Conservation (phyloP, 2,329 filamentous ascomycete species). For the Penicillium sp. region DNA sequence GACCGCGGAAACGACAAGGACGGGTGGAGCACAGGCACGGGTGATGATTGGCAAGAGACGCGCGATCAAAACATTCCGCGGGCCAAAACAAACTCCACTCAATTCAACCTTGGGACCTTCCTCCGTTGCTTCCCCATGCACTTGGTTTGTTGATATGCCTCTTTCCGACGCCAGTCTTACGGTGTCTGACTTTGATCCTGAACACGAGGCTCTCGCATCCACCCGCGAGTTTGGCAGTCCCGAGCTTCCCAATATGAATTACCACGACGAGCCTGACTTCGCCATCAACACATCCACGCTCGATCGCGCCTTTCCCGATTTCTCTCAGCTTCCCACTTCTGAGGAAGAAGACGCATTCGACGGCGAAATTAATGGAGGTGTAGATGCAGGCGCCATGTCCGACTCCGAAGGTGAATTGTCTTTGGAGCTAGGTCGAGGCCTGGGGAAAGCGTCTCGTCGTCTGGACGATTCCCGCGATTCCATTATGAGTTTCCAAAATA, state of each 20-base stretch:
- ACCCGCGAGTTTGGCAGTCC: constrained; percentile 35
- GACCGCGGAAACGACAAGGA: constrained; percentile 1
- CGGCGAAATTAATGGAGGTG: constrained; percentile 1
- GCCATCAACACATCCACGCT: constrained; percentile 48
- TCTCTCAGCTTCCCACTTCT: constrained; percentile 43
- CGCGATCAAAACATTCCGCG: constrained; percentile 18
- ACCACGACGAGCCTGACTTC: constrained; percentile 38
- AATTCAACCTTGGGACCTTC: constrained; percentile 2
- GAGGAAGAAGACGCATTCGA: constrained; percentile 37
- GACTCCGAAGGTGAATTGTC: constrained; percentile 50
- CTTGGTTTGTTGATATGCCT: constrained; percentile 12
- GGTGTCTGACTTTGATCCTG: constrained; percentile 43
- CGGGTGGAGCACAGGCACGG: not conserved
- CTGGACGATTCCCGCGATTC: constrained; percentile 52
- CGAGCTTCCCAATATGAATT: constrained; percentile 23
- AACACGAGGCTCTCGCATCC: constrained; percentile 43
- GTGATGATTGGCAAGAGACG: constrained; percentile 13
- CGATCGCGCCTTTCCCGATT: constrained; percentile 48
- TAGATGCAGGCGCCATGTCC: constrained; percentile 6
- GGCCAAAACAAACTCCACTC: constrained; percentile 14
- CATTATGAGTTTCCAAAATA: constrained; percentile 49
- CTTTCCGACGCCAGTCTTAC: constrained; percentile 29
- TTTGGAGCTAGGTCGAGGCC: constrained; percentile 57
- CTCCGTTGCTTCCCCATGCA: not conserved
- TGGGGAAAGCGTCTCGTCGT: constrained; percentile 36